phyloP scores from a whole-genome alignment of 129 eudicot species.

The Arctium minus region DNA sequence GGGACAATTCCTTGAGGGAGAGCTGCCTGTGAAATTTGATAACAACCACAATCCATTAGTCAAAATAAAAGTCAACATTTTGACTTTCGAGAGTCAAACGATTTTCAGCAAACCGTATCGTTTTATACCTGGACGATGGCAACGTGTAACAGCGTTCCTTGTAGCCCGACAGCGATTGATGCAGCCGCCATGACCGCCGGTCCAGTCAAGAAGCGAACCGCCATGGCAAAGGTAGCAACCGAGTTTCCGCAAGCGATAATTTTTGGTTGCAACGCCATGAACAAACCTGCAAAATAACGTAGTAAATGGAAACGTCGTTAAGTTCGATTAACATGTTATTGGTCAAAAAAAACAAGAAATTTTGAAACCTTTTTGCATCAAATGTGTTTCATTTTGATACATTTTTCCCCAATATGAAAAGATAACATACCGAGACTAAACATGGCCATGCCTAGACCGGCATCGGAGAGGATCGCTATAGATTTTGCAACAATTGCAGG shows the following conservation, averaged over 20 bases:
- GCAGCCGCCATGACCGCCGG: constrained; percentile 96
- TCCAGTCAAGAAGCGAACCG: constrained; percentile 62
- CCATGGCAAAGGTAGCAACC: constrained; percentile 72
- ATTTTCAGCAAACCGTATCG: neutral
- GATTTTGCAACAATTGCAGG: constrained; percentile 76
- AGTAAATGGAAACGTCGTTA: too few species aligned
- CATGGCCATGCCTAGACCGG: constrained; percentile 99
- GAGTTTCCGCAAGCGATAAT: constrained; percentile 92
- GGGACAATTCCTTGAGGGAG: constrained; percentile 98
- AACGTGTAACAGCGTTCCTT: constrained; percentile 70
- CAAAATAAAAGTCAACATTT: neutral
- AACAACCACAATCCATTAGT: neutral
- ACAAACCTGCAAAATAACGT: constrained; percentile 46
- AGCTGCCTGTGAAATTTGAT: constrained; percentile 58
- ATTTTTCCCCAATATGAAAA: neutral
- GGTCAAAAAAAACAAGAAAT: neutral
- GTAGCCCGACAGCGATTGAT: constrained; percentile 63
- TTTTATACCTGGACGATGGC: constrained; percentile 81
- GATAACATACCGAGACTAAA: constrained; percentile 76
- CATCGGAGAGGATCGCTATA: constrained; percentile 69
- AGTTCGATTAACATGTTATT: neutral
- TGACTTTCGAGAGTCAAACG: constrained; percentile 14
- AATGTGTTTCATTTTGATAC: neutral
- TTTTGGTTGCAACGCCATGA: constrained; percentile 92
- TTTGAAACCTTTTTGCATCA: too few species aligned